A percentile compares a stretch with the other conserved stretches of the same genome.
Conservation (phyloP, 2,329 filamentous ascomycete species). For the Teratosphaeria nubilosa region DNA sequence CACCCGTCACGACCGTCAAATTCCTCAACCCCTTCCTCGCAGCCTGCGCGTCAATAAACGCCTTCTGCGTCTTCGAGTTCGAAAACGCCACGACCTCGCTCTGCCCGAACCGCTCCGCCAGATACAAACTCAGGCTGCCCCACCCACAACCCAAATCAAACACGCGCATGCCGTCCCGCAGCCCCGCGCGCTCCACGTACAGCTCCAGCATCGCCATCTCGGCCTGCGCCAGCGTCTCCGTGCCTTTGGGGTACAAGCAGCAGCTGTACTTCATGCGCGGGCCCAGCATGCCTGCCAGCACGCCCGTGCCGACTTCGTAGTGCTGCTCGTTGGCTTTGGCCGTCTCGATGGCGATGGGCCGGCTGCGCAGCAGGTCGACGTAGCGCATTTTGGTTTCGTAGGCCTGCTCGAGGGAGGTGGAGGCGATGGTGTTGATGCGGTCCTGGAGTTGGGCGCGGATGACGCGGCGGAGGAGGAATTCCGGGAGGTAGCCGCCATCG, state of each 20-base stretch:
- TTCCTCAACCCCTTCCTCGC: constrained; percentile 48
- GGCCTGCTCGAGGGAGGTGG: constrained; percentile 42
- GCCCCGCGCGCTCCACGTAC: constrained; percentile 51
- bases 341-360: constrained; percentile 60
- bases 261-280: constrained; percentile 64
- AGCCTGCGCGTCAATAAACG: constrained; percentile 54
- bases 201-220: constrained; percentile 56
- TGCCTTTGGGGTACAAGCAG: constrained; percentile 54
- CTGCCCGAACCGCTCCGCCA: constrained; percentile 54
- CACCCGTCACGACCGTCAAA: constrained; percentile 54
- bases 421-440: constrained; percentile 46
- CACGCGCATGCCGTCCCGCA: constrained; percentile 51
- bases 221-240: constrained; percentile 53
- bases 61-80: constrained; percentile 59
- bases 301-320: constrained; percentile 60
- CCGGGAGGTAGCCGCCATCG: constrained; percentile 56
- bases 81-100: constrained; percentile 57
- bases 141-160: constrained; percentile 60
- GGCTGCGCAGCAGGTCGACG: constrained; percentile 46
- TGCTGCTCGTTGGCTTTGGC: constrained; percentile 57
- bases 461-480: constrained; percentile 51
- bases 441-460: constrained; percentile 57
- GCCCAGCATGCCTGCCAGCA: constrained; percentile 52
- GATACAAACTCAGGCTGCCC: constrained; percentile 56
- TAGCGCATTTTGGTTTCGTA: constrained; percentile 55